Base-by-base conservation (phyloP, 2,329 filamentous ascomycete species). In the Eutypella sp. region DNA sequence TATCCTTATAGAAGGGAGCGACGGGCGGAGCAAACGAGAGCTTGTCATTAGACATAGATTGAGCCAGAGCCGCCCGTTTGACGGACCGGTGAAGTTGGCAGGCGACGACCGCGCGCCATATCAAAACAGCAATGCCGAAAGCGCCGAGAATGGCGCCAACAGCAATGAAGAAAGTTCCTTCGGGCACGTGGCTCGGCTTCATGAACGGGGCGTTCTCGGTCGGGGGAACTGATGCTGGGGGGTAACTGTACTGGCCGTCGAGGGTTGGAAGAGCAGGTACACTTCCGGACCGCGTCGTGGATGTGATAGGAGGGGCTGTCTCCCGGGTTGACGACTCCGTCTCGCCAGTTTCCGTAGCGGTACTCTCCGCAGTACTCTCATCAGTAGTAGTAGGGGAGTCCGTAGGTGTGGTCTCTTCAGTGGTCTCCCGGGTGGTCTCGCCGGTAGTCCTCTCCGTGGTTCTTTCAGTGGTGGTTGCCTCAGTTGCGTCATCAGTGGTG, bases 101-200 rank as follows among this genome's bases (percentile, higher is more conserved):
- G 49, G 88, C 90, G 48, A 96, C 83, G 46, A 96, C 78, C 42
- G 78, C 84, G 49, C 92, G 88, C 93, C 93, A 99, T 47, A 86
- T 75, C 11, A 99, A 75, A 38, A 97, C 81, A n/a, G 82, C 83
- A 8, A 89, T 72, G 10, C 83, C 89, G 52, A 96, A 81, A 54
- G 90, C 85, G 15, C 89, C 93, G 6, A 99, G 79, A 23, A 89
- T 85, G 22, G 90, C 87, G 39, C 93, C 93, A 1, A 97, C 93
- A 19, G 84, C 86, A 58, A 99, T 99, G 71, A 99, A 99, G 48
- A 99, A 86, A 4, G 92, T 96, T 45, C 93, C 93, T 60, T 97
- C 87, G 2, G 93, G 93, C 10, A 91, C 75, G 44, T 70, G 84
- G 1, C 90, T 95, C 59, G 85, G 83, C 61, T 91, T 85, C 89